These are phyloP conservation scores for Penicillium hesseltinei DNA, from an alignment of 2,329 filamentous ascomycete species.

Conservation along the genomic window DNA sequence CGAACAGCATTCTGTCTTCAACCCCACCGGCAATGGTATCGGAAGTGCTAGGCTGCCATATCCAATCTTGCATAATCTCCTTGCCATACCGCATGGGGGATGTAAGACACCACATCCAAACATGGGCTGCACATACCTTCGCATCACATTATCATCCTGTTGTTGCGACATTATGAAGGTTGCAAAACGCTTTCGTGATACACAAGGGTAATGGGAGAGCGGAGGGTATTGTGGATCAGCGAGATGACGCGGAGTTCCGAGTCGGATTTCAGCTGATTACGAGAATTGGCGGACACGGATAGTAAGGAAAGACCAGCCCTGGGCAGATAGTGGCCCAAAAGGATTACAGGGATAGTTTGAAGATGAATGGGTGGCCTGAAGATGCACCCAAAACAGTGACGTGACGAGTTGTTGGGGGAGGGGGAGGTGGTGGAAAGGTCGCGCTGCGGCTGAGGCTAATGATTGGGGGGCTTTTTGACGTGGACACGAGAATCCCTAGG, in stretches of 20 bases:
- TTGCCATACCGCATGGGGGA: not conserved
- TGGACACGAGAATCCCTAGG: constrained; percentile 11
- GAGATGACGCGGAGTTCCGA: constrained; percentile 10
- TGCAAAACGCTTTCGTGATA: constrained; percentile 3
- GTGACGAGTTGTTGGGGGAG: constrained; percentile 14
- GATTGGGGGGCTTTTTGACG: constrained; percentile 2
- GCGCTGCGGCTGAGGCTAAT: constrained; percentile 25
- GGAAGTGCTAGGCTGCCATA: constrained; percentile 2
- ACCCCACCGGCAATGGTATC: constrained; percentile 4
- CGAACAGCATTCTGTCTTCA: not conserved
- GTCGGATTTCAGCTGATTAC: constrained; percentile 14
- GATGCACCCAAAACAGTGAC: constrained; percentile 20
- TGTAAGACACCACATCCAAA: constrained; percentile 4
- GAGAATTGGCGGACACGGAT: constrained; percentile 13
- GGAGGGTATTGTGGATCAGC: constrained; percentile 13
- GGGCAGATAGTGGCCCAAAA: constrained; percentile 16
- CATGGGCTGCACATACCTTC: constrained; percentile 54
- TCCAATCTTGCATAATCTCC: constrained; percentile 1
- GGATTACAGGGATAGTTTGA: constrained; percentile 2
- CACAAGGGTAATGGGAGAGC: constrained; percentile 9
- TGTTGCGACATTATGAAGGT: constrained; percentile 39
- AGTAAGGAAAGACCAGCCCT: constrained; percentile 14
- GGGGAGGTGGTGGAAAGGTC: constrained; percentile 29
- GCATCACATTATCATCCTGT: constrained; percentile 44
- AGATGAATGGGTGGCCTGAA: constrained; percentile 15